Evolutionary conservation across 345 rosid species (phyloP), one percentile per base, ranked within the genome.

Genomic region (Eucalyptus curtisii): DNA sequence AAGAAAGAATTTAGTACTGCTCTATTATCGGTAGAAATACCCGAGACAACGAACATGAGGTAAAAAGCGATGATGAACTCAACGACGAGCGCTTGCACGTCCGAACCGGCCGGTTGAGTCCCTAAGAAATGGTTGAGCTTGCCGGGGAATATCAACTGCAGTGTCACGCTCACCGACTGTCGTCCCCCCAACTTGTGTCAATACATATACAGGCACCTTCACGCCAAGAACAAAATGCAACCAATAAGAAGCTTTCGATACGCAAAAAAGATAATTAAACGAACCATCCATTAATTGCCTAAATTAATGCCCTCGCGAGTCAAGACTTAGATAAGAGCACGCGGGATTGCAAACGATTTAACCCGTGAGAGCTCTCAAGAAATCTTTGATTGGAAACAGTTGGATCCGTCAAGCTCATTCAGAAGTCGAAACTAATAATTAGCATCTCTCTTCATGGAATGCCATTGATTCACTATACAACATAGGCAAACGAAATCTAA

Each of bases 11-110:
- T 22, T 27, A 27, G 61, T 88, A 96, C 99, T 44, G 97, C 99
- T 93, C 99, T 91, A 88, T 93, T 95, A 44, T 97, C 99, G 2
- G 99, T 95, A 55, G 97, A 94, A 9, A 95, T 98, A 4, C 99
- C 99, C 4, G 97, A 96, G 13, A 95, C 90, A n/a, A 97, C 7
- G 57, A 95, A 96, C 99, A 97, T 94, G 86, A 97, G 95, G 89
- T 94, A 97, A 93, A 97, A 97, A 14, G 97, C 96, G 92, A 95
- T 94, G 87, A 96, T 96, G 93, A 96, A 97, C 92, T 97, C 99
- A 3, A 97, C 90, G 82, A 92, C 96, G 86, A 95, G 95, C 10
- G 98, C 95, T 88, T 96, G 99, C 57, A 93, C 17, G 50, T 94
- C 48, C 1, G 97, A 88, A 7, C 99, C 99, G 2, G 94, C 86